These are phyloP conservation scores for Sporothrix pallida DNA, from an alignment of 2,329 filamentous ascomycete species.

Conservation along the genomic window DNA sequence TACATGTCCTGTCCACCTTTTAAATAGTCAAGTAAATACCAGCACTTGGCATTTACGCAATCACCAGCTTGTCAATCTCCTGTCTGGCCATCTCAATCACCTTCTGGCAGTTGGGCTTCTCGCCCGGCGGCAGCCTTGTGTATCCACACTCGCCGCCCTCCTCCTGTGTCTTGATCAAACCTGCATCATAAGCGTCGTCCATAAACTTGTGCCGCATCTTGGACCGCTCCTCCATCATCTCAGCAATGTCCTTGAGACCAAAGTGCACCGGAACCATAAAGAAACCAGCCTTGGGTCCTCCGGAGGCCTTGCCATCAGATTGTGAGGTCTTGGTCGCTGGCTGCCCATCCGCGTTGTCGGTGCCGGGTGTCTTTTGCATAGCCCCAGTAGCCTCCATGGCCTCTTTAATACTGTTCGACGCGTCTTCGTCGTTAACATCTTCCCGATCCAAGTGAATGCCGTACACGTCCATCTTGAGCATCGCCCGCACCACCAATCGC, in stretches of 20 bases:
- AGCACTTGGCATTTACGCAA: slow-evolving; percentile 42
- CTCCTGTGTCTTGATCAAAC: slow-evolving; percentile 41
- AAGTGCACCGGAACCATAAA: slow-evolving; percentile 46
- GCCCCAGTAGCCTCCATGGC: neutral
- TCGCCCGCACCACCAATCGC: slow-evolving; percentile 58
- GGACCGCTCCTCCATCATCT: slow-evolving; percentile 58
- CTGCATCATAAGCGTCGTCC: slow-evolving; percentile 53
- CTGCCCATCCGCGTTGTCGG: neutral
- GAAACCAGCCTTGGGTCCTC: neutral
- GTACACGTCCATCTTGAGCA: slow-evolving; percentile 64
- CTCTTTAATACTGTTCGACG: neutral
- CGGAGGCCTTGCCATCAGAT: neutral
- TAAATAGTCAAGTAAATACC: neutral
- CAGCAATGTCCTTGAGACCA: slow-evolving; percentile 61
- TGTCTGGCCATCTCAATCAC: slow-evolving; percentile 61
- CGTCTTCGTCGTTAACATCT: neutral
- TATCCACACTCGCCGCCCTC: slow-evolving; percentile 38
- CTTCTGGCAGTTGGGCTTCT: slow-evolving; percentile 54
- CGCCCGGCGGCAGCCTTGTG: slow-evolving; percentile 45
- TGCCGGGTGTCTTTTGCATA: neutral
- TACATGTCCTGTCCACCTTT: neutral
- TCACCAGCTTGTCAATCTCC: slow-evolving; percentile 61
- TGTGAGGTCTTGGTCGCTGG: neutral
- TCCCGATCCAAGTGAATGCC: slow-evolving; percentile 48
- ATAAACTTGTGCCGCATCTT: slow-evolving; percentile 55